Evolutionary conservation across 768 basidiomycete species (phyloP), one percentile per base, ranked within the genome.

Genomic region (Paxillus involutus): DNA sequence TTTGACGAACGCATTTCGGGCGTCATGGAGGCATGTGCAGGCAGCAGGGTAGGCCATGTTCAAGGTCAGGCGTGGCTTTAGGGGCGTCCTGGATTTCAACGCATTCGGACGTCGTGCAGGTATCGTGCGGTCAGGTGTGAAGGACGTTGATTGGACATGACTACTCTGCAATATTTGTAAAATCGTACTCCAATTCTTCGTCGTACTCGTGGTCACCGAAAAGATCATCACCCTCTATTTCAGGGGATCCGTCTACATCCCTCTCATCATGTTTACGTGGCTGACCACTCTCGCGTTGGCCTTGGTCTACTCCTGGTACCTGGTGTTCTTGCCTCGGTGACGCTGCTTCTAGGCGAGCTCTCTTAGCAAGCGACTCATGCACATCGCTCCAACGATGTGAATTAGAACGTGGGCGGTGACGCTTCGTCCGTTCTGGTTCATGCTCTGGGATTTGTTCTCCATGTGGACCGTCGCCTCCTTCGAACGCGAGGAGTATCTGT

Each of bases 191-290:
- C 6, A 4, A 10, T 43, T 42, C 39, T 5, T 52, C 30, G 4
- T 33, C 52, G n/a, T 54, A 61, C 17, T 13, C 10, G 3, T 44
- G 51, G 42, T 63, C 62, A 7, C 64, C 67, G 44, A 71, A 69
- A 6, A 62, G 55, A 47, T 64, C 64, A 4, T 46, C 47, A 3
- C 44, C 66, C 51, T 59, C 52, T 9, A 61, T 19, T 17, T 57
- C 56, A 33, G 47, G 32, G 13, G 56, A 58, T 24, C 30, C 43
- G 21, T 49, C 49, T 2, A 6, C 6, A 13, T 16, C 45, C n/a
- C 6, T 33, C 10, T 17, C 26, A 11, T 32, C 51, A 30, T 21
- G 39, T 32, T 45, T 49, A 16, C 12, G 33, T 1, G 7, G 16
- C 44, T 46, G 11, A 5, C 2, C 30, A 26, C 21, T 41, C 33